phyloP scores from a whole-genome alignment of 768 basidiomycete species.

The Tylopilus subfusipes region DNA sequence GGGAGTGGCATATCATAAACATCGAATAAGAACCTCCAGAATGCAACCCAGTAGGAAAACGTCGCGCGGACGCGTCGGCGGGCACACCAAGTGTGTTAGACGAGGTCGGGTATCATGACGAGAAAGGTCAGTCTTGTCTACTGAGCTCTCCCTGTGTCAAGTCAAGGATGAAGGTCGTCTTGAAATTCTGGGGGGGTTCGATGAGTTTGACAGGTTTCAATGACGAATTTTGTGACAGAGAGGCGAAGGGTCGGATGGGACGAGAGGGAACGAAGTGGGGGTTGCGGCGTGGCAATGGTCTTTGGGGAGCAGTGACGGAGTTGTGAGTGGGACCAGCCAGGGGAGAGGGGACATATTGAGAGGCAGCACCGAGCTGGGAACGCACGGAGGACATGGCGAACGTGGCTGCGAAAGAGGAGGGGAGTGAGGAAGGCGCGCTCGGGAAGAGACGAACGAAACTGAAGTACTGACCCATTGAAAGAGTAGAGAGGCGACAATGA shows the following conservation, averaged over 20 bases:
- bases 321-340: conserved; percentile 45
- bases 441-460: neutral
- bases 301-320: conserved; percentile 30
- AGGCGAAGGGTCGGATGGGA: conserved; percentile 73
- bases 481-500: neutral
- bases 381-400: conserved; percentile 40
- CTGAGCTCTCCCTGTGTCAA: conserved; percentile 82
- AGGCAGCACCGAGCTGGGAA: conserved; percentile 21
- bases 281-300: conserved; percentile 39
- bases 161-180: conserved; percentile 68
- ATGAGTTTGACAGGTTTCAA: conserved; percentile 70
- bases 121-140: conserved; percentile 49
- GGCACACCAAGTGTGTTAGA: neutral
- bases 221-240: conserved; percentile 40
- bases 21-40: conserved; percentile 19
- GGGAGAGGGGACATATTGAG: conserved; percentile 58
- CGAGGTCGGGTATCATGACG: neutral
- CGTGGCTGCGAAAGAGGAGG: conserved; percentile 30
- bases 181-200: conserved; percentile 70
- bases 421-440: neutral
- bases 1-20: conserved; percentile 16
- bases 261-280: conserved; percentile 68
- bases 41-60: neutral
- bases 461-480: conserved; percentile 43
- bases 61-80: neutral